These are phyloP conservation scores for Leishmania arabica DNA, from an alignment of 208 protist species.

Conservation along the genomic window DNA sequence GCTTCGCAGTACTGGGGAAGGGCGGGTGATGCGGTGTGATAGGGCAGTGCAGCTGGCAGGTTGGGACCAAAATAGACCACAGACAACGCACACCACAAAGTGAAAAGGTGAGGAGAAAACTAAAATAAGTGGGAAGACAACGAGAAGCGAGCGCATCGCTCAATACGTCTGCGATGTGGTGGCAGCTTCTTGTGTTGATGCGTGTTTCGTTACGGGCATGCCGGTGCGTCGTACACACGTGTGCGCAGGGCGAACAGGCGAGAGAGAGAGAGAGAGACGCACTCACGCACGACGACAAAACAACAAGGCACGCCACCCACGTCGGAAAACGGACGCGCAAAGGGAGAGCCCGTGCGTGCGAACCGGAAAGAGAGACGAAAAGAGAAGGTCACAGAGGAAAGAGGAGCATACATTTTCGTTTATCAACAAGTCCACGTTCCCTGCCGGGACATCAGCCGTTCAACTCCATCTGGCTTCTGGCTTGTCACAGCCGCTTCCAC, in stretches of 20 bases:
- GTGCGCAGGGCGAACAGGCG: not conserved
- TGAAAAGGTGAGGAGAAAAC: not conserved
- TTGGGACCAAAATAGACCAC: not conserved
- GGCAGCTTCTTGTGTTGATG: too few relatives aligned
- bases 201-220: too few relatives aligned
- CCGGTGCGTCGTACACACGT: not conserved
- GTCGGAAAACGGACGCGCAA: not conserved
- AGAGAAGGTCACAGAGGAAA: not conserved
- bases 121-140: not conserved
- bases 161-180: too few relatives aligned
- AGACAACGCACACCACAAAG: not conserved
- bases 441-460: too few relatives aligned
- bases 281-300: not conserved
- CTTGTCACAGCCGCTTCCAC: too few relatives aligned
- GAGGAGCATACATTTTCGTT: not conserved
- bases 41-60: not conserved
- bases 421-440: too few relatives aligned
- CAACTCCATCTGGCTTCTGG: too few relatives aligned
- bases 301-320: not conserved
- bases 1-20: not conserved
- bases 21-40: too few relatives aligned
- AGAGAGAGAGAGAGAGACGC: not conserved
- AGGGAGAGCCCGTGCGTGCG: not conserved
- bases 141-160: too few relatives aligned
- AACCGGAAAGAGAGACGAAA: slow-evolving; percentile 1